These are phyloP conservation scores for Mycena alexandri DNA, from an alignment of 768 basidiomycete genomes.

Conservation along the genomic window DNA sequence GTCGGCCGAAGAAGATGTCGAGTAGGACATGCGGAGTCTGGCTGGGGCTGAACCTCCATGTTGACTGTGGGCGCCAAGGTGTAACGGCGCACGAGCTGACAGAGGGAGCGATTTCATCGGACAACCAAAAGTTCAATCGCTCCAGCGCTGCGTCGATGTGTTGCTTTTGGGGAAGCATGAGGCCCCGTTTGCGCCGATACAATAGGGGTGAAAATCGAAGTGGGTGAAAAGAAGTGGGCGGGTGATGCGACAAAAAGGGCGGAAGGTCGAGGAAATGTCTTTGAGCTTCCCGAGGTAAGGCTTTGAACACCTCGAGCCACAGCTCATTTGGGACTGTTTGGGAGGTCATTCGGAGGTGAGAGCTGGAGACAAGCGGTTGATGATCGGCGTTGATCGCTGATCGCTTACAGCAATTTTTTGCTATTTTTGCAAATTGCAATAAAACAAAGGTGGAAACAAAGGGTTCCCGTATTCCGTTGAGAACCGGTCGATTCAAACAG, in stretches of 20 bases:
- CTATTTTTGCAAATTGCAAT: no score
- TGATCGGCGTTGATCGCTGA: no score
- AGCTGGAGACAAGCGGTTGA: no score
- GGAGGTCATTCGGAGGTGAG: not conserved
- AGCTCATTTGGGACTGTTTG: slow-evolving; percentile 13
- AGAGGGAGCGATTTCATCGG: not conserved
- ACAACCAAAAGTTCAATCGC: slow-evolving; percentile 13
- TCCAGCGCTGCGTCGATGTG: not conserved
- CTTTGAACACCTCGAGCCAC: slow-evolving; percentile 12
- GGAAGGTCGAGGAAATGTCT: not conserved
- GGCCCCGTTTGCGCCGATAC: no score
- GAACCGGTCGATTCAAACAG: no score
- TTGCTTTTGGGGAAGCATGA: not conserved
- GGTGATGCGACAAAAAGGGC: not conserved
- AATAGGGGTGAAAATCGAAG: slow-evolving; percentile 17
- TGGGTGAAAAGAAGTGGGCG: slow-evolving; percentile 14
- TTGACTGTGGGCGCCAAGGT: not conserved
- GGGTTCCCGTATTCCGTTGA: no score
- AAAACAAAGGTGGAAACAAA: no score
- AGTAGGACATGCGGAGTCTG: not conserved
- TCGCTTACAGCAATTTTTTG: no score
- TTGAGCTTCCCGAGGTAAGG: not conserved
- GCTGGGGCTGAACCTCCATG: not conserved
- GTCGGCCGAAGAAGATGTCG: not conserved
- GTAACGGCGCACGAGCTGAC: slow-evolving; percentile 5